phyloP scores from a whole-genome alignment of 352 stramenopile species.

The Pythium dissimile region DNA sequence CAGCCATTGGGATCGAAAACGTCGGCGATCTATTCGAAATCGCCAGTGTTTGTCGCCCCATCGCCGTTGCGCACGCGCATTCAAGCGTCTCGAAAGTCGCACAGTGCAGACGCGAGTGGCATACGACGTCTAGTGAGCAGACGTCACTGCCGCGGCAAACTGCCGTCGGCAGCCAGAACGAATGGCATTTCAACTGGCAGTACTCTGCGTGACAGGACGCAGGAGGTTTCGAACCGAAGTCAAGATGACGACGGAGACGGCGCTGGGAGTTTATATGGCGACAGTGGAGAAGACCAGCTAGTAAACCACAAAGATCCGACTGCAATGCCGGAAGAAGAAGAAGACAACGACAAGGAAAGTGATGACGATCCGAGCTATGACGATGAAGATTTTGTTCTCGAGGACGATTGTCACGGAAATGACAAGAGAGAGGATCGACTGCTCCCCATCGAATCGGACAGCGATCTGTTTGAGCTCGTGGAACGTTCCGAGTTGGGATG shows the following conservation, averaged over 20 bases:
- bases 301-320: no score
- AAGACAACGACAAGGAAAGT: no score
- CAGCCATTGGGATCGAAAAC: background rate
- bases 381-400: background rate
- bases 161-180: no score
- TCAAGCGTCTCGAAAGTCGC: background rate
- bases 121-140: background rate
- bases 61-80: background rate
- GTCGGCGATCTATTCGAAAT: background rate
- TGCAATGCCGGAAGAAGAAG: no score
- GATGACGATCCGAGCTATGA: background rate
- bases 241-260: no score
- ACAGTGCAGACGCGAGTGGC: background rate
- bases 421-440: background rate
- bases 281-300: no score
- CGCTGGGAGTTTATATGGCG: no score
- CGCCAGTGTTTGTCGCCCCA: background rate
- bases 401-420: background rate
- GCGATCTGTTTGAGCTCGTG: conserved; percentile 20
- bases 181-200: no score
- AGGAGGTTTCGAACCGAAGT: no score
- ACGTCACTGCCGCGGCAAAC: background rate
- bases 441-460: conserved; percentile 15
- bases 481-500: background rate
- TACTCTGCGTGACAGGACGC: no score